Evolutionary conservation across 202 grass and related monocot species (phyloP), one percentile per base, ranked within the genome.

Genomic region (Cymbopogon flexuosus): DNA sequence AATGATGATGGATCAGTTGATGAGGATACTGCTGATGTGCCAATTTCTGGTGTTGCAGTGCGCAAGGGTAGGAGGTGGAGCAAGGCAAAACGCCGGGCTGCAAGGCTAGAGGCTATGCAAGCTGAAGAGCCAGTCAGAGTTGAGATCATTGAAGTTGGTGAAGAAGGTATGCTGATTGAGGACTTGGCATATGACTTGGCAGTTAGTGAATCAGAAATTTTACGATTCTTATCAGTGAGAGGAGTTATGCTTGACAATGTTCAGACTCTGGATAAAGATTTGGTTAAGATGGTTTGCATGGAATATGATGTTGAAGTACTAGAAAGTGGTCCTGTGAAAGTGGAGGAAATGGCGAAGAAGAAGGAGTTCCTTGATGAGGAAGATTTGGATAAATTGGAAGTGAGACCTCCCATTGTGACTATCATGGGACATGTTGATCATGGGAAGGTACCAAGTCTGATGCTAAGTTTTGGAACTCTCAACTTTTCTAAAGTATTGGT

Each of bases 361-460:
- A 92, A 86, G 54, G 92, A 94, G 58, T 80, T 97, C 68, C 83
- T 97, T 61, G 95, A 97, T 63, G 95, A 88, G 54, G 88, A 97
- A 68, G 95, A 97, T 86, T 88, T 97, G 64, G 92, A 91, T 58
- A 89, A 80, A 62, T 70, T 97, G 76, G 92, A 94, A 89, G 63
- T 63, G 15, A 86, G 95, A 56, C 92, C 92, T 49, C 95, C 95
- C 65, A 91, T 97, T 87, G 91, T 97, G 78, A 97, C 95, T 75
- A 97, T 97, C 52, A 97, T 97, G 95, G 95, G 95, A 39, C 95
- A 97, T 78, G 95, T 97, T 21, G 95, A 97, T 91, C 95, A 97
- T 58, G 95, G 95, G 46, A 97, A 97, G 92, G 95, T 97, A 90
- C 88, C 12, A 70, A 39, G 11, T 33, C 19, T 57, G 43, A 78